These are phyloP conservation scores for Acanthamoeba culbertsoni DNA, from an alignment of 208 protist genomes.

Conservation along the genomic window DNA sequence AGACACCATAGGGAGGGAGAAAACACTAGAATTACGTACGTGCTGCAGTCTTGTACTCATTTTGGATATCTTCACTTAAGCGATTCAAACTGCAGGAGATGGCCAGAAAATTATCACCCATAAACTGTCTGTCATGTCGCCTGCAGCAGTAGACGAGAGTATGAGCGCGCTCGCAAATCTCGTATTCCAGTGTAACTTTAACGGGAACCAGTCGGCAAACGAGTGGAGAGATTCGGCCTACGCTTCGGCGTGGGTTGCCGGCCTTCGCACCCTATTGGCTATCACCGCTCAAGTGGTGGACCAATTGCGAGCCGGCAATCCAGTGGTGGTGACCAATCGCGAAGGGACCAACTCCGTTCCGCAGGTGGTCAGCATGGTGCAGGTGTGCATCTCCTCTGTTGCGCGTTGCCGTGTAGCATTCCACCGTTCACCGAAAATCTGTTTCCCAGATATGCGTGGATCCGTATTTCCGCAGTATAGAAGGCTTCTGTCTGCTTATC, in stretches of 20 bases:
- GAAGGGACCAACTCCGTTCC: neutral
- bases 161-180: neutral
- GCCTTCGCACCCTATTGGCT: neutral
- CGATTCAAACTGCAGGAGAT: neutral
- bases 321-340: neutral
- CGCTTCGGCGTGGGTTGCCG: neutral
- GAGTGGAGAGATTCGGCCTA: neutral
- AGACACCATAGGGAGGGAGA: neutral
- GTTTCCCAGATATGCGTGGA: constrained; percentile 78
- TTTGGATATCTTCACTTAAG: too few species aligned
- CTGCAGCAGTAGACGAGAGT: neutral
- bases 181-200: neutral
- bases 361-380: neutral
- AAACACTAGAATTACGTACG: neutral
- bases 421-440: neutral
- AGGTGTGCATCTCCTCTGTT: neutral
- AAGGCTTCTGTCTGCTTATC: constrained; percentile 89
- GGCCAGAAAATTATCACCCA: neutral
- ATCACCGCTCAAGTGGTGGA: neutral
- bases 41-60: neutral
- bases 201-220: neutral
- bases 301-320: neutral
- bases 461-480: constrained; percentile 89
- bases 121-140: neutral
- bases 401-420: neutral